Evolutionary conservation across 1,284 basidiomycete species (phyloP).

Genomic region (Sanguinoderma infundibulare): DNA sequence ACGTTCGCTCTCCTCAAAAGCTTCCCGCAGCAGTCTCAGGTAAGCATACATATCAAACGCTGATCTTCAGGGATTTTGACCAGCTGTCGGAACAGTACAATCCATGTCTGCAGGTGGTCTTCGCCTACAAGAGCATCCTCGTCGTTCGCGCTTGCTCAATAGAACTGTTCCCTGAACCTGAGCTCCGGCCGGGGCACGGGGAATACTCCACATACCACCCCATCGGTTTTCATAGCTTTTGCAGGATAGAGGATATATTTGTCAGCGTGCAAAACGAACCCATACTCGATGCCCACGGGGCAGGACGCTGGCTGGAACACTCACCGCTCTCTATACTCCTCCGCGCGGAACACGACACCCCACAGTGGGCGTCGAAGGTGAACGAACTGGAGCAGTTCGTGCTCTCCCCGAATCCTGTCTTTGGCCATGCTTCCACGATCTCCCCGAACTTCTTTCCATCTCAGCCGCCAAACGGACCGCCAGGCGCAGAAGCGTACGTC

Average conservation of each 20-base stretch:
- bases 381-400: conserved; percentile 53
- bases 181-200: conserved; percentile 28
- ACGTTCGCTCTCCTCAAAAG: conserved; percentile 51
- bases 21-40: conserved; percentile 41
- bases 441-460: too few relatives aligned
- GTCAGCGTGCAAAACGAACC: conserved; percentile 24
- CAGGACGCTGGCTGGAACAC: background rate
- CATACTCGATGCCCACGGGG: background rate
- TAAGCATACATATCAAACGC: conserved; percentile 21
- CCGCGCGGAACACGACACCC: conserved; percentile 59
- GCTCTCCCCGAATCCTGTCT: conserved; percentile 42
- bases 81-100: conserved; percentile 39
- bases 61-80: background rate
- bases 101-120: conserved; percentile 54
- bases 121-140: conserved; percentile 50
- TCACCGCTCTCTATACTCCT: conserved; percentile 52
- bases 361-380: conserved; percentile 55
- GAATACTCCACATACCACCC: conserved; percentile 36
- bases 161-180: conserved; percentile 54
- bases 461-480: too few relatives aligned
- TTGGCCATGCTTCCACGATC: conserved; percentile 6
- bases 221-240: conserved; percentile 53
- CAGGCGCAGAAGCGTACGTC: background rate
- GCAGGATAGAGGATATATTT: conserved; percentile 63
- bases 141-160: conserved; percentile 62